phyloP scores from a whole-genome alignment of 106 monocot genomes.

The Dendrobium huoshanense region DNA sequence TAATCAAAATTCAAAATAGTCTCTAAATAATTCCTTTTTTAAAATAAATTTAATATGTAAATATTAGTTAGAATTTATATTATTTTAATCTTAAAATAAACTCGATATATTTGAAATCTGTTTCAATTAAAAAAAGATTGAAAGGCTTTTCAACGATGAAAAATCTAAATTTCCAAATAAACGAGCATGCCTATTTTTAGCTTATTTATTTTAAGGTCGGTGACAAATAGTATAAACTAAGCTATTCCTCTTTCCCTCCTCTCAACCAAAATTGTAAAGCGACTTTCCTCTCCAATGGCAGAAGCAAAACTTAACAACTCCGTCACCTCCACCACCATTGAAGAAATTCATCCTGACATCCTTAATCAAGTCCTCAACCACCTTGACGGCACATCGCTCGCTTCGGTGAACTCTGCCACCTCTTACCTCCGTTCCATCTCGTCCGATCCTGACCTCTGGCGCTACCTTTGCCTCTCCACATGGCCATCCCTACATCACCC shows the following conservation, averaged over 20 bases:
- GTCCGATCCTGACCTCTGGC: slow-evolving; percentile 38
- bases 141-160: too few species aligned
- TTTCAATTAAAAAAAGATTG: too few species aligned
- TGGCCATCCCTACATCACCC: slow-evolving; percentile 69
- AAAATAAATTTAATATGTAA: too few species aligned
- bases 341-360: slow-evolving; percentile 72
- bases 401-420: slow-evolving; percentile 41
- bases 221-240: neutral
- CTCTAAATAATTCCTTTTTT: too few species aligned
- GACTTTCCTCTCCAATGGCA: neutral
- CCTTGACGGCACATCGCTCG: slow-evolving; percentile 68
- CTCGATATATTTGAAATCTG: too few species aligned
- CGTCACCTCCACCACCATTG: slow-evolving; percentile 17
- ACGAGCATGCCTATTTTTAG: too few species aligned
- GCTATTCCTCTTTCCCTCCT: neutral
- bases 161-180: too few species aligned
- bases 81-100: too few species aligned
- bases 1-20: too few species aligned
- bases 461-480: slow-evolving; percentile 45
- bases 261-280: neutral
- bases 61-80: too few species aligned
- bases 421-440: slow-evolving; percentile 41
- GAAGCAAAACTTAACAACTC: too few species aligned
- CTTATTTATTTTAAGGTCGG: too few species aligned
- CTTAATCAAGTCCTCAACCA: slow-evolving; percentile 30